Conservation (phyloP, 768 basidiomycete species). For the Tulasnella calospora region DNA sequence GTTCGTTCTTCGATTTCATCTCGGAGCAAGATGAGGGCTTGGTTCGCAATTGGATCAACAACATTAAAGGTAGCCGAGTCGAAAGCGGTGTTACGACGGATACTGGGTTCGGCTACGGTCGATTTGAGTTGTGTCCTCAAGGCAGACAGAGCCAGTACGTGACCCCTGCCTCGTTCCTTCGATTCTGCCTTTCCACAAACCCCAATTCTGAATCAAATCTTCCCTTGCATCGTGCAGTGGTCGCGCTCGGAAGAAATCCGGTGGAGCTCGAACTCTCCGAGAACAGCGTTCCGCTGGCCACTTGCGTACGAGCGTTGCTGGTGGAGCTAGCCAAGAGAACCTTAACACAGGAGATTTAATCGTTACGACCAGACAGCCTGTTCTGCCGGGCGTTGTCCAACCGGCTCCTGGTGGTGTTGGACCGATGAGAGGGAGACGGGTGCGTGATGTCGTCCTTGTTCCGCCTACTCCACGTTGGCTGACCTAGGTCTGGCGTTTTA, state of each 20-base stretch:
- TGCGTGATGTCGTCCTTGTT: background rate
- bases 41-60: slow-evolving; percentile 69
- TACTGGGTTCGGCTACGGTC: slow-evolving; percentile 78
- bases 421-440: slow-evolving; percentile 15
- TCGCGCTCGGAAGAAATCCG: slow-evolving; percentile 18
- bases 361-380: background rate
- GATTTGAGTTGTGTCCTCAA: slow-evolving; percentile 52
- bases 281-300: slow-evolving; percentile 18
- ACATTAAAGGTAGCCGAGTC: slow-evolving; percentile 77
- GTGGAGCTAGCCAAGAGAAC: background rate
- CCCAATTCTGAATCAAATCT: slow-evolving; percentile 35
- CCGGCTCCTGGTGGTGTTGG: background rate
- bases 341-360: background rate
- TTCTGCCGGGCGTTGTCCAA: background rate
- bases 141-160: slow-evolving; percentile 44
- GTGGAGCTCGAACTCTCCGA: slow-evolving; percentile 13
- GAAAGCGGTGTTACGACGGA: slow-evolving; percentile 72
- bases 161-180: background rate
- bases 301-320: slow-evolving; percentile 9
- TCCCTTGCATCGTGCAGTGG: background rate
- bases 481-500: background rate
- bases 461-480: background rate
- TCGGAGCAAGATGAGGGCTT: slow-evolving; percentile 55
- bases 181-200: background rate
- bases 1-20: slow-evolving; percentile 75